Percentiles rank a stretch among this genome's conserved stretches.
These are phyloP conservation scores for Solanum ahanhuiri DNA, from an alignment of 257 asterid species.

Conservation along the genomic window DNA sequence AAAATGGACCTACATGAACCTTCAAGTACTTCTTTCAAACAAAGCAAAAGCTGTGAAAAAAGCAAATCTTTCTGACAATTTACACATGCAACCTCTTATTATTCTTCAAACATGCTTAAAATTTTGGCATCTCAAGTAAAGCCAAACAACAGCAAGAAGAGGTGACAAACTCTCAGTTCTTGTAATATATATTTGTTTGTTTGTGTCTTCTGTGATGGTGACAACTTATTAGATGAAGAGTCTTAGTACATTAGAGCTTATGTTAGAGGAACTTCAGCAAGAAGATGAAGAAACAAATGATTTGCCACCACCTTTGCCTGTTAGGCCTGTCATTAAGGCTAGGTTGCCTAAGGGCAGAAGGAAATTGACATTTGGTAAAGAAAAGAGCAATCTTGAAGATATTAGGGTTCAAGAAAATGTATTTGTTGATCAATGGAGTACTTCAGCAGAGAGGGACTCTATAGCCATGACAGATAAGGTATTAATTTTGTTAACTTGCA, in stretches of 20 bases:
- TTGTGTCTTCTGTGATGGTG: conserved; percentile 15
- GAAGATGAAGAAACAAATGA: conserved; percentile 27
- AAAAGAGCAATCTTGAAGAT: neutral
- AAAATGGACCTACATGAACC: neutral
- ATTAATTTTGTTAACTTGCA: neutral
- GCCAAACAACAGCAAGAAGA: neutral
- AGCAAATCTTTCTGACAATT: conserved; percentile 1
- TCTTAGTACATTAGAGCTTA: conserved; percentile 66
- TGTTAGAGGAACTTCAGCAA: conserved; percentile 55
- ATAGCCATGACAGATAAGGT: neutral
- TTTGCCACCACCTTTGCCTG: conserved; percentile 55
- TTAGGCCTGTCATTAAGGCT: conserved; percentile 48
- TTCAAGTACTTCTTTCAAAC: neutral
- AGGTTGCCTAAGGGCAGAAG: conserved; percentile 51
- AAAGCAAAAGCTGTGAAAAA: neutral
- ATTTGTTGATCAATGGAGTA: neutral
- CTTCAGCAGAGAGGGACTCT: neutral
- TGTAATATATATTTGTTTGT: neutral
- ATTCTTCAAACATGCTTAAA: neutral
- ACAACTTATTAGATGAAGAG: conserved; percentile 23
- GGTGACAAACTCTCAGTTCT: neutral
- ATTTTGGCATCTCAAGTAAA: neutral
- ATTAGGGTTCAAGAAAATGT: neutral
- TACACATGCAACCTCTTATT: neutral
- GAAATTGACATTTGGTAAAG: conserved; percentile 12